These are phyloP conservation scores for Aschersonia sp. DNA, from an alignment of 2,329 filamentous ascomycete species.

Conservation along the genomic window DNA sequence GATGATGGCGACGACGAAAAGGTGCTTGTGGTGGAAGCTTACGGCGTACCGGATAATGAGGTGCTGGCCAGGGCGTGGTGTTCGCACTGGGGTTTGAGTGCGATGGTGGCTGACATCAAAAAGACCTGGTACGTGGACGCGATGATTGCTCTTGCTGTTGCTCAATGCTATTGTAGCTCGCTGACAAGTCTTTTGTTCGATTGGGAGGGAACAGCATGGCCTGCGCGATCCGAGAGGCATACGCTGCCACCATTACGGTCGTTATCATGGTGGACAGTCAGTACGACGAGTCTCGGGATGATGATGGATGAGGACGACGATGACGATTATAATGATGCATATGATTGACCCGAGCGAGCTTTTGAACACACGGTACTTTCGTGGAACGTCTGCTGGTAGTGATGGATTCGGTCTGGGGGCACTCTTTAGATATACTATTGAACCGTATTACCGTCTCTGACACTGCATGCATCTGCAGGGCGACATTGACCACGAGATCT, in stretches of 20 bases:
- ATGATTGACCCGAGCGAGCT: not conserved
- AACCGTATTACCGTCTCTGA: too few species aligned
- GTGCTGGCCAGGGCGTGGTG: constrained; percentile 67
- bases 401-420: too few species aligned
- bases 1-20: constrained; percentile 40
- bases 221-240: constrained; percentile 62
- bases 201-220: constrained; percentile 36
- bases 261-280: constrained; percentile 50
- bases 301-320: constrained; percentile 7
- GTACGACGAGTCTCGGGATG: constrained; percentile 27
- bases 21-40: constrained; percentile 58
- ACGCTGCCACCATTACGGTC: constrained; percentile 57
- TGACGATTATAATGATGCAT: constrained; percentile 1
- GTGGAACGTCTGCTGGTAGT: too few species aligned
- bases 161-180: not conserved
- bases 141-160: not conserved
- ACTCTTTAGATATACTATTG: too few species aligned
- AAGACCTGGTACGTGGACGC: constrained; percentile 44
- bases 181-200: too few species aligned
- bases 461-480: too few species aligned
- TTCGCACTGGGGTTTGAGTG: constrained; percentile 58
- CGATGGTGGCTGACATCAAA: constrained; percentile 52
- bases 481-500: too few species aligned
- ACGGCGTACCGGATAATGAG: constrained; percentile 61
- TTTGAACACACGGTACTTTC: too few species aligned